Percentiles rank a stretch among this genome's conserved stretches.
These are phyloP conservation scores for Xylaria cubensis DNA, from an alignment of 495 filamentous ascomycete genomes.

Conservation along the genomic window DNA sequence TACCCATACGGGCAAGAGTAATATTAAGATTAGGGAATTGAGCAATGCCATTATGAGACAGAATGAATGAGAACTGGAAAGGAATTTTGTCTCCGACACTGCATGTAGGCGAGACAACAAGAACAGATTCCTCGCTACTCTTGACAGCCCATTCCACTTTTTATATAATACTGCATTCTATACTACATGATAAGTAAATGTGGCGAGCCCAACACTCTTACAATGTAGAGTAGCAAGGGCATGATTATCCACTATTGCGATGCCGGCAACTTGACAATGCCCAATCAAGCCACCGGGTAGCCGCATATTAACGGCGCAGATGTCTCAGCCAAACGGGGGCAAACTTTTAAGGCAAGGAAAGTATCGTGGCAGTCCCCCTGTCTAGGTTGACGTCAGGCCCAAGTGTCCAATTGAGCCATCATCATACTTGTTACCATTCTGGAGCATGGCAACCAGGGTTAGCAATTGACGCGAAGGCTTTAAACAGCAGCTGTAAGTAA, in stretches of 20 bases:
- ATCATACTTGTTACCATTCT: background rate
- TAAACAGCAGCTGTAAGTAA: background rate
- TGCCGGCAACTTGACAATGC: background rate
- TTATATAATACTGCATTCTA: background rate
- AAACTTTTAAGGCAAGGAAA: background rate
- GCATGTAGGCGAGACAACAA: background rate
- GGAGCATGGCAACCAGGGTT: background rate
- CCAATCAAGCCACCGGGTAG: background rate
- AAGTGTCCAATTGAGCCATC: background rate
- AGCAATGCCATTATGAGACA: conserved; percentile 12
- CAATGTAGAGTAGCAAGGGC: background rate
- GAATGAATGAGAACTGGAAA: background rate
- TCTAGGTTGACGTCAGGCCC: background rate
- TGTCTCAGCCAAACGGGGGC: background rate
- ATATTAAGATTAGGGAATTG: background rate
- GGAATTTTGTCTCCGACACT: background rate
- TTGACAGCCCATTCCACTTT: background rate
- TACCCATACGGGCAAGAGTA: conserved; percentile 17
- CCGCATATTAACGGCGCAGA: background rate
- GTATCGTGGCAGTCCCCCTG: too few species aligned
- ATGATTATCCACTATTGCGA: background rate
- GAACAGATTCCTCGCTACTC: background rate
- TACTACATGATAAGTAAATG: background rate
- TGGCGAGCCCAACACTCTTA: background rate
- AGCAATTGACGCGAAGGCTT: too few species aligned